Base-by-base conservation (phyloP, 2,329 filamentous ascomycete genomes). In the Monosporascus sp. region DNA sequence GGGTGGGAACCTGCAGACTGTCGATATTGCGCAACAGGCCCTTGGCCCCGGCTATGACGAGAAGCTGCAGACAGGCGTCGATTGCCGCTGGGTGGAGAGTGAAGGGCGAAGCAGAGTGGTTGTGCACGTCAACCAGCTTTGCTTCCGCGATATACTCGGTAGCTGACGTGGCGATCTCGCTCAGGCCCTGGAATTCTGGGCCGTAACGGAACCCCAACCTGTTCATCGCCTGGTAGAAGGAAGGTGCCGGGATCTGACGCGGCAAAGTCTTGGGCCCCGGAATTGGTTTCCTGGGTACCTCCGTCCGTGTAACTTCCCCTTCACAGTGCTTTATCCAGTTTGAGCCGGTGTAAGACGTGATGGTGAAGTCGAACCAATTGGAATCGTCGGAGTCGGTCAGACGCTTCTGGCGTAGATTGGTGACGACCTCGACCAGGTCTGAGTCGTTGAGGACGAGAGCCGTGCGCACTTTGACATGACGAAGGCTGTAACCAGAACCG, bases 21-120 rank as follows among this genome's bases (percentile, higher is more conserved):
- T 55, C 49, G 44, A 61, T 58, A 27, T 61, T 60, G 25, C 59
- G 56, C 3, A 54, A 58, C 7, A 64, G 53, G 5, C 63, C 65
- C 20, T 56, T 56, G 1, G 54, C 53, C 11, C 56, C 51, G 8
- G 66, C 62, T 4, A 65, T 53, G 47, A 65, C 62, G 20, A 63
- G 54, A 2, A 68, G 57, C 46, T 72, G 70, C 20, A 72, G 49
- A 47, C 60, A 63, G 11, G 61, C 56, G 51, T 75, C 73, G 20
- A 75, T 63, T 47, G 66, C 67, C 3, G 64, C 63, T 0, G 74
- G 73, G 49, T 77, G 74, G 18, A 75, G 57, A 17, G 66, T 58
- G 46, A 74, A 68, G 2, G 62, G 60, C 7, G 53, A 48, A 8
- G 56, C 55, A 20, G 22, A 20, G 31, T 58, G 57, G 45, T 65